These are phyloP conservation scores for Raphanus raphanistrum DNA, from an alignment of 345 rosid species.

Conservation along the genomic window DNA sequence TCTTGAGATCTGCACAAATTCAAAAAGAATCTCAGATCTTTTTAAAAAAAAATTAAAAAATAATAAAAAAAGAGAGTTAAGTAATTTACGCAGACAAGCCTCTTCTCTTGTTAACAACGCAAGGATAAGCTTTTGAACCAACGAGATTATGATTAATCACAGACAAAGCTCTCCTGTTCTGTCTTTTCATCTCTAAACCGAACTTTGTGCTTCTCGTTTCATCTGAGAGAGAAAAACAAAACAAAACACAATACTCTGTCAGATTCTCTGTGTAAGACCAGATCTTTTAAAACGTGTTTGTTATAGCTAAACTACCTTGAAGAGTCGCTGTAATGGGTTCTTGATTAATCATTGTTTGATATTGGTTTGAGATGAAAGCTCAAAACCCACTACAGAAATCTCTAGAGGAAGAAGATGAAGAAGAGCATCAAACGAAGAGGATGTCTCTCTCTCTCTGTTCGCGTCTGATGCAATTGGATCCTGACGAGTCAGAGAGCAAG, in stretches of 20 bases:
- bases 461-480: conserved; percentile 17
- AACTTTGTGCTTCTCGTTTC: conserved; percentile 45
- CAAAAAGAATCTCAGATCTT: conserved; percentile 38
- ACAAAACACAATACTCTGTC: background rate
- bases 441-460: background rate
- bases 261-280: conserved; percentile 20
- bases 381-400: conserved; percentile 25
- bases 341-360: conserved; percentile 43
- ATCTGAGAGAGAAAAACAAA: conserved; percentile 20
- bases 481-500: conserved; percentile 9
- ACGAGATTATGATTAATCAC: conserved; percentile 59
- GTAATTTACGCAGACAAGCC: conserved; percentile 48
- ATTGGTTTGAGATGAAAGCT: conserved; percentile 6
- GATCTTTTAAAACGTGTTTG: background rate
- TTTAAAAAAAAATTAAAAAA: background rate
- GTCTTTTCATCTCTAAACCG: conserved; percentile 51
- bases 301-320: conserved; percentile 46
- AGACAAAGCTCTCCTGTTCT: conserved; percentile 64
- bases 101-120: conserved; percentile 64
- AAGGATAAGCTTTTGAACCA: conserved; percentile 48
- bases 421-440: conserved; percentile 21
- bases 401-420: conserved; percentile 4
- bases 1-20: conserved; percentile 21
- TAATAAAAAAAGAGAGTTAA: background rate
- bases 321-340: conserved; percentile 44